Percentiles rank a stretch among this genome's conserved stretches.
Conservation (phyloP, 108 stramenopile genomes). For the Aurantiochytrium sp. region DNA sequence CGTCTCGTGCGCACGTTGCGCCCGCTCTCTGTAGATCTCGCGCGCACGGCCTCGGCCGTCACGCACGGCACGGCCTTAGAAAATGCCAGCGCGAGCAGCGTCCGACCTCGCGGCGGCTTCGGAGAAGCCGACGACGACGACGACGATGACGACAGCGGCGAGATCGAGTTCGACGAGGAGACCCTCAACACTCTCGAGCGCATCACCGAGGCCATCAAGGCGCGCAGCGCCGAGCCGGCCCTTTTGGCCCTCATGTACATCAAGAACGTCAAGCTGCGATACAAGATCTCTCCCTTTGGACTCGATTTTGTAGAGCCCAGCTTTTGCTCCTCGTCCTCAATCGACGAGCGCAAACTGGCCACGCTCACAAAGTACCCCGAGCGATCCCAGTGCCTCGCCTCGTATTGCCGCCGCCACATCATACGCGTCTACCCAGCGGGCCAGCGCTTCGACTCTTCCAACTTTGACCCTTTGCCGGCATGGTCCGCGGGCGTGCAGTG, state of each 20-base stretch:
- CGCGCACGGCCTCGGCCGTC: background rate
- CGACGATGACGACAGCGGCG: background rate
- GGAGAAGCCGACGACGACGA: too few relatives aligned
- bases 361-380: background rate
- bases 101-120: too few relatives aligned
- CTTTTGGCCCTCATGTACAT: constrained; percentile 51
- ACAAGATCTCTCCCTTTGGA: constrained; percentile 32
- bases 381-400: background rate
- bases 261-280: constrained; percentile 53
- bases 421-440: constrained; percentile 10
- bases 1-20: background rate
- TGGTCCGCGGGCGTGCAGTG: constrained; percentile 54
- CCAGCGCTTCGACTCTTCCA: constrained; percentile 47
- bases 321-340: background rate
- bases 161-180: background rate
- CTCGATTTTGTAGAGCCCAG: background rate
- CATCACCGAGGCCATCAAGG: background rate
- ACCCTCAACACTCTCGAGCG: background rate
- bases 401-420: background rate
- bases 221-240: constrained; percentile 34
- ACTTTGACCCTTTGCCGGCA: constrained; percentile 43
- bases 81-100: too few relatives aligned
- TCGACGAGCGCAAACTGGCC: constrained; percentile 14
- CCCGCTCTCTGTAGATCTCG: background rate
- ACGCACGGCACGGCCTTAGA: too few relatives aligned